These are phyloP conservation scores for Phialophora verrucosa DNA, from an alignment of 2,329 filamentous ascomycete species.

Conservation along the genomic window DNA sequence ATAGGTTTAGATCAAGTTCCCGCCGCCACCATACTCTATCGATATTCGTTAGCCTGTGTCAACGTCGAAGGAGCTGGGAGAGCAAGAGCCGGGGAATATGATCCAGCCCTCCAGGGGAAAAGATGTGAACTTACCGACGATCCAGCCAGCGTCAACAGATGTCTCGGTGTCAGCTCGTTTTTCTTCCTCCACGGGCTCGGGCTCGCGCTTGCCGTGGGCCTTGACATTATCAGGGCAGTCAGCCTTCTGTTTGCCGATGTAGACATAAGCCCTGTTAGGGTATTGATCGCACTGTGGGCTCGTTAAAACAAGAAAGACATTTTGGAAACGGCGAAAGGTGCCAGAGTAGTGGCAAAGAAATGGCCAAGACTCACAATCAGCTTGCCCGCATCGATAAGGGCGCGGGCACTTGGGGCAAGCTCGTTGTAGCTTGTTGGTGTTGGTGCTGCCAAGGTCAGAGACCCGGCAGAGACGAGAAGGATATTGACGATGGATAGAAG, in stretches of 20 bases:
- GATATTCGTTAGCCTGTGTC: too few relatives aligned
- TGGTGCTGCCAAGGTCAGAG: slow-evolving; percentile 4
- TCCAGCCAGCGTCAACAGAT: not conserved
- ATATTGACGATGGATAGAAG: not conserved
- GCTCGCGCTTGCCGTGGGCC: not conserved
- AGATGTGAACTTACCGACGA: not conserved
- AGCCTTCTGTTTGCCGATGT: not conserved
- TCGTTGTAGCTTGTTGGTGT: not conserved
- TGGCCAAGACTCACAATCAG: not conserved
- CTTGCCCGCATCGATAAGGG: not conserved
- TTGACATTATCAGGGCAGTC: not conserved
- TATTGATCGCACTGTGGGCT: not conserved
- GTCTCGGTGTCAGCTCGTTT: slow-evolving; percentile 1
- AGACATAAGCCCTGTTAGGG: not conserved
- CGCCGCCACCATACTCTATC: too few relatives aligned
- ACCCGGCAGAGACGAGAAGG: not conserved
- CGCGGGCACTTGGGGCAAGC: slow-evolving; percentile 1
- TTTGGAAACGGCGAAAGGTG: not conserved
- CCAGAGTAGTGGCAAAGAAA: not conserved
- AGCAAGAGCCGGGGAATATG: too few relatives aligned
- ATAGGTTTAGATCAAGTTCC: too few relatives aligned
- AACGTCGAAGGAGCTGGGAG: too few relatives aligned
- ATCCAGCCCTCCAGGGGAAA: too few relatives aligned
- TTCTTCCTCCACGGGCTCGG: not conserved
- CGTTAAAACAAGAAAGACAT: not conserved